Base-by-base conservation (phyloP, 306 rosid species). In the Boehmeria nivea region DNA sequence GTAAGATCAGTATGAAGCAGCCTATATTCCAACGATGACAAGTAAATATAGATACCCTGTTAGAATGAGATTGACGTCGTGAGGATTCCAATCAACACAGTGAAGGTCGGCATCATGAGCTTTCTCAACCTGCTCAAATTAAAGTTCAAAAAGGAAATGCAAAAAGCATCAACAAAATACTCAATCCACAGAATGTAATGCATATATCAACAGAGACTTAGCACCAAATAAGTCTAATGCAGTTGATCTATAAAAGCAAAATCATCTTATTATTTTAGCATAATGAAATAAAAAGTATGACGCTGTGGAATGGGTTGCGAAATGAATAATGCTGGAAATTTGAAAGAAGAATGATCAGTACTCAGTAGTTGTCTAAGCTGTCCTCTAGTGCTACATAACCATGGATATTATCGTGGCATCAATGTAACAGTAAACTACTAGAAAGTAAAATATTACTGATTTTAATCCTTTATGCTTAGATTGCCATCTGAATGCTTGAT, bases 91-190 rank as follows among this genome's bases (percentile, higher is more conserved):
- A 74, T 88, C 96, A 52, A 88, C 94, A 53, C 96, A 88, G 53
- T 88, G 96, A 73, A 88, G 89, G 75, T 88, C 96, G 64, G 96
- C 80, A 80, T 82, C 61, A 36, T 88, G 96, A 60, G 96, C 99
- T 60, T 85, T 93, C 70, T 87, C 94, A 53, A 93, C 96, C 99
- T 93, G 83, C 63, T 33, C 70, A n/a, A n/a, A n/a, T n/a, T n/a
- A n/a, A n/a, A 63, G 12, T 7, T 21, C 13, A 21, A 54, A 22
- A 14, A 51, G 7, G 20, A 51, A 24, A 24, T 8, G 14, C 8
- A 21, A 51, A 24, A 23, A 49, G 0, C 33, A 21, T 12, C 14
- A 27, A 34, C 43, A 54, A 12, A 40, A 15, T 12, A 16, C 15
- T 51, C 14, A 27, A 27, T 48, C 33, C n/a, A 23, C 53, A 4